Evolutionary conservation across 805 yeast genomes (phyloP).

Genomic region (Priceomyces melissophilus): DNA sequence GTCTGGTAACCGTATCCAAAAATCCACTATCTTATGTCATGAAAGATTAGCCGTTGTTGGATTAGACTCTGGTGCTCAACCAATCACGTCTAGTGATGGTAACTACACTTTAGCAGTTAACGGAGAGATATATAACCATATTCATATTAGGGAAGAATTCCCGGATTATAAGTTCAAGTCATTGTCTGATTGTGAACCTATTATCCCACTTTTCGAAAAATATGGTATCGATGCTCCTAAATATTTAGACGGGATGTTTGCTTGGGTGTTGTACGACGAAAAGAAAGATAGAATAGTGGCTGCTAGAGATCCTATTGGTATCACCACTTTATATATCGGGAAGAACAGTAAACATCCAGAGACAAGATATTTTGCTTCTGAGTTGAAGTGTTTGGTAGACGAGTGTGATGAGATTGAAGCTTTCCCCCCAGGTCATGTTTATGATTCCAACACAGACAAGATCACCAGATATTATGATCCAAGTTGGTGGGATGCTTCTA

Average conservation of each 20-base stretch:
- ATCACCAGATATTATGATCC: constrained; percentile 88
- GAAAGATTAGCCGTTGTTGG: constrained; percentile 98
- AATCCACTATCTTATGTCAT: constrained; percentile 82
- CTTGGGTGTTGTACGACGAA: constrained; percentile 87
- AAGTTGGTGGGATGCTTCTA: constrained; percentile 85
- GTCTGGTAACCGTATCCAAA: constrained; percentile 83
- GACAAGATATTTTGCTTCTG: constrained; percentile 88
- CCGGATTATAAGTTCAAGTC: constrained; percentile 76
- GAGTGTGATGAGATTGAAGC: constrained; percentile 91
- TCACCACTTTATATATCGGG: constrained; percentile 96
- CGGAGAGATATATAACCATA: constrained; percentile 98
- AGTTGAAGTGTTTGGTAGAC: constrained; percentile 87
- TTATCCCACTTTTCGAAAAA: constrained; percentile 86
- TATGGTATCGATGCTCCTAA: constrained; percentile 89
- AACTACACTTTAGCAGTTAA: constrained; percentile 78
- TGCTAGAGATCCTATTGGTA: constrained; percentile 98
- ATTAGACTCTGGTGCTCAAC: constrained; percentile 97
- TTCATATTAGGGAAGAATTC: constrained; percentile 75
- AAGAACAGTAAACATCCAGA: constrained; percentile 64
- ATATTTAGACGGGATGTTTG: constrained; percentile 96
- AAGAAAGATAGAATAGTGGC: constrained; percentile 85
- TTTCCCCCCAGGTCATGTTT: constrained; percentile 98
- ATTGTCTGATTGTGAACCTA: constrained; percentile 94
- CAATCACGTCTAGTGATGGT: constrained; percentile 79
- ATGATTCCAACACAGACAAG: constrained; percentile 86